Conservation (phyloP, 768 basidiomycete genomes). For the Auriscalpium vulgare region DNA sequence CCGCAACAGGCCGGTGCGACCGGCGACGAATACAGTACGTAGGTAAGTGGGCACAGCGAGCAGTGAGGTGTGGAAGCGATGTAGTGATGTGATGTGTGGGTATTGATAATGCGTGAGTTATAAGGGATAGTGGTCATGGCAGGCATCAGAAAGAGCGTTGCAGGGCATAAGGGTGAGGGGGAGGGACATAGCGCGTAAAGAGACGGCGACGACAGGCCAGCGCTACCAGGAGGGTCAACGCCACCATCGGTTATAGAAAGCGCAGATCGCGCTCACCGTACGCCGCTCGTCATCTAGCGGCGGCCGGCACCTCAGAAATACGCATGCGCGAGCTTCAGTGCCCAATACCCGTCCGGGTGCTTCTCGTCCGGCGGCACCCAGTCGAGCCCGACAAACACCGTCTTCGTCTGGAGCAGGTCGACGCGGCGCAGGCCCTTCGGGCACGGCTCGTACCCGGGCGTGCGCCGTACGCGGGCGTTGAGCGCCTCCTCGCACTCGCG, state of each 20-base stretch:
- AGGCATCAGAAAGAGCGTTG: not conserved
- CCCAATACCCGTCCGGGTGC: constrained; percentile 13
- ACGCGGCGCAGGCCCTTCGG: constrained; percentile 44
- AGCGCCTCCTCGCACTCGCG: constrained; percentile 34
- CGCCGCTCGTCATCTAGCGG: not conserved
- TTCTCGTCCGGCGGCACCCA: constrained; percentile 9
- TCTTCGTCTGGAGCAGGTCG: constrained; percentile 44
- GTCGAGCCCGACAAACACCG: constrained; percentile 44
- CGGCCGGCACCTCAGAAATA: not conserved
- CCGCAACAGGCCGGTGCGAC: too few relatives aligned
- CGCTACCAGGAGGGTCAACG: not conserved
- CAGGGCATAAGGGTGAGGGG: not conserved
- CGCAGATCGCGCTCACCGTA: not conserved
- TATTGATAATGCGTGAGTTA: not conserved
- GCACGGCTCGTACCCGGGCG: constrained; percentile 29
- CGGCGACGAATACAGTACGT: too few relatives aligned
- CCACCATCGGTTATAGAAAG: not conserved
- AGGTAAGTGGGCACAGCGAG: too few relatives aligned
- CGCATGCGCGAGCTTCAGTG: constrained; percentile 7
- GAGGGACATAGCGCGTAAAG: not conserved
- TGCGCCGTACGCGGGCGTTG: constrained; percentile 25
- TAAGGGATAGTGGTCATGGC: not conserved
- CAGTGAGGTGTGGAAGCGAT: too few relatives aligned
- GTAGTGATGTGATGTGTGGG: too few relatives aligned
- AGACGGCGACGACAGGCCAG: not conserved